These are phyloP conservation scores for Fusarium caatingaense DNA, from an alignment of 2,329 filamentous ascomycete genomes.

Conservation along the genomic window DNA sequence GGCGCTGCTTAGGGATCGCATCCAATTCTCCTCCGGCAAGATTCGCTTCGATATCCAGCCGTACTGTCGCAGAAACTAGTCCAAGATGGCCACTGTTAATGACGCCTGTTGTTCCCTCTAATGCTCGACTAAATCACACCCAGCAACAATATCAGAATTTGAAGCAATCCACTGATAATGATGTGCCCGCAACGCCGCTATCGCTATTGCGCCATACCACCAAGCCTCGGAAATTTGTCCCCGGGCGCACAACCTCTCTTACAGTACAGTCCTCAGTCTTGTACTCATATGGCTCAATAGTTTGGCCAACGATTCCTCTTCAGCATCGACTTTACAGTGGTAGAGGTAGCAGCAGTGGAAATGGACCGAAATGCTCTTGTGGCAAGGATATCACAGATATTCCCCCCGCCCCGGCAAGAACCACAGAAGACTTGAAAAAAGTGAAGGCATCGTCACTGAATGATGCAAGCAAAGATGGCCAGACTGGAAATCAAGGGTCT, in stretches of 20 bases:
- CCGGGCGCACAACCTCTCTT: conserved; percentile 14
- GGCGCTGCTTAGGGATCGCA: conserved; percentile 50
- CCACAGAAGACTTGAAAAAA: conserved; percentile 30
- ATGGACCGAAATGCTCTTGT: conserved; percentile 41
- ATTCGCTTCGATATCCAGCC: conserved; percentile 37
- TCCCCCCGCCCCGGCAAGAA: conserved; percentile 16
- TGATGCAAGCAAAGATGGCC: conserved; percentile 21
- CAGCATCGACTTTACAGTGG: conserved; percentile 35
- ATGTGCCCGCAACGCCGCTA: conserved; percentile 1
- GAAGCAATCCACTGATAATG: conserved; percentile 12
- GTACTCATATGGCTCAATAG: neutral
- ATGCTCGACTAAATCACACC: conserved; percentile 18
- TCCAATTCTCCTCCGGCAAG: conserved; percentile 41
- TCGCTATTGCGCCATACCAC: conserved; percentile 9
- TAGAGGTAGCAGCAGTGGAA: conserved; percentile 20
- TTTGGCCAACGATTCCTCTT: conserved; percentile 16
- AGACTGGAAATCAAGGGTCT: conserved; percentile 15
- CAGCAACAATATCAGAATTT: conserved; percentile 11
- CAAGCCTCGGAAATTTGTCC: conserved; percentile 7
- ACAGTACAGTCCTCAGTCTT: neutral
- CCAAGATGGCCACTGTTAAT: conserved; percentile 22
- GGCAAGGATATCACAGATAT: conserved; percentile 37
- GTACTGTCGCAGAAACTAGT: conserved; percentile 23
- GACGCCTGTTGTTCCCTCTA: conserved; percentile 12
- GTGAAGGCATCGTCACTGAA: conserved; percentile 20